Base-by-base conservation (phyloP, 345 rosid species). In the Populus deltoides region DNA sequence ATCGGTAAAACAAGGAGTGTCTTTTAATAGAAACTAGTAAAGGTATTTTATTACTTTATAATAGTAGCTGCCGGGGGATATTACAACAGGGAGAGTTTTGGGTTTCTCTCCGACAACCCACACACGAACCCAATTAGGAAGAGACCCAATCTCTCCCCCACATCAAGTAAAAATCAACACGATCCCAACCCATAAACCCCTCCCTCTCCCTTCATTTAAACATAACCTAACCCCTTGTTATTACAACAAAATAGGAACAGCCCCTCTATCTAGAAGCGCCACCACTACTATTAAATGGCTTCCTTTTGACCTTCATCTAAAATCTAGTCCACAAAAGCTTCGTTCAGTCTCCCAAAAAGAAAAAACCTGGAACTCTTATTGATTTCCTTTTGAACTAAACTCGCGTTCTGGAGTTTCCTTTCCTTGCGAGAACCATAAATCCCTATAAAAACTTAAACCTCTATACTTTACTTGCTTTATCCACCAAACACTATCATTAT, bases 281-380 rank as follows among this genome's bases (percentile, higher is more conserved):
- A 63, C 43, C 22, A 8, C 33, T 45, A 62, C 62, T n/a, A 24
- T 9, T 31, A 59, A n/a, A 17, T 66, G 22, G 13, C 61, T 49
- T 66, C 78, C 39, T 76, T 68, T 41, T 7, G 24, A 53, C 49
- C 65, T 70, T 43, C 38, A 10, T 11, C 67, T 65, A 75, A 66
- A 59, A 59, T n/a, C 63, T 59, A 59, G 63, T 24, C 63, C 49
- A 41, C 24, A 72, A 33, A 16, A n/a, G 22, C 41, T 33, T 35
- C 12, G 35, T 20, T 55, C 68, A 70, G 59, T 15, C 51, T 11
- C 41, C 73, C 25, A 29, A 8, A 25, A 61, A 25, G 5, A 35
- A 75, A 8, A 43, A 39, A 7, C 6, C 10, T 59, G n/a, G 18
- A 6, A 22, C 7, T 17, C 75, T 77, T 78, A 63, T 65, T 78